Base-by-base conservation (phyloP, 768 basidiomycete species). In the Rhizopogon vulgaris region DNA sequence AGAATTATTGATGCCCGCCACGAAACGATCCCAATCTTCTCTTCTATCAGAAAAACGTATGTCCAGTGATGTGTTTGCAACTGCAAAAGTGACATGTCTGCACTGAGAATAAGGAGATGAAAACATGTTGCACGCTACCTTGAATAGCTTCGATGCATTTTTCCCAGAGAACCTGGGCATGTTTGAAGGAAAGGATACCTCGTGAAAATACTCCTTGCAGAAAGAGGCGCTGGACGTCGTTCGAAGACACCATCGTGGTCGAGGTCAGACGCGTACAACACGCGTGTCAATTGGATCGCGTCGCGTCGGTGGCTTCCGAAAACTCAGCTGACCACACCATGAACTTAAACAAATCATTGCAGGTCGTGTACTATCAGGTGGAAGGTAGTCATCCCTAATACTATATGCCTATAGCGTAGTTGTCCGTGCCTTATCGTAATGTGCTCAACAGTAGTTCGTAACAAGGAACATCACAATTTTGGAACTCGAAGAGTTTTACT, bases 401-500 rank as follows among this genome's bases (percentile, higher is more conserved):
- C 30, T 50, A n/a, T 22, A 36, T 41, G 32, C 15, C 11, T 38
- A 28, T 38, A 9, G 42, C 7, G 28, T 46, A 34, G 30, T 15
- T 6, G 28, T 45, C 28, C 28, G 18, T 32, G 28, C 30, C 30
- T 14, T 46, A 46, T 46, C 22, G 18, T 46, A 46, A 34, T 46
- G 14, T 15, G 32, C 32, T 36, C 45, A 34, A 34, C 32, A 46
- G 30, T 30, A 46, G 50, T 48, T 46, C 47, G 36, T 25, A 34
- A 17, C 24, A 49, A 34, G 11, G 10, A 12, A 34, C 11, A 32
- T 78, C 69, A 90, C 41, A 80, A 60, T 71, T 93, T 93, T 11
- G 90, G 89, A 48, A 97, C 82, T 46, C 84, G 79, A 41, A 99
- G 74, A 14, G 96, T 98, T 73, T 98, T 98, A 78, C 91, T 94